Conservation (phyloP, 257 asterid genomes). For the Lycium ferocissimum region DNA sequence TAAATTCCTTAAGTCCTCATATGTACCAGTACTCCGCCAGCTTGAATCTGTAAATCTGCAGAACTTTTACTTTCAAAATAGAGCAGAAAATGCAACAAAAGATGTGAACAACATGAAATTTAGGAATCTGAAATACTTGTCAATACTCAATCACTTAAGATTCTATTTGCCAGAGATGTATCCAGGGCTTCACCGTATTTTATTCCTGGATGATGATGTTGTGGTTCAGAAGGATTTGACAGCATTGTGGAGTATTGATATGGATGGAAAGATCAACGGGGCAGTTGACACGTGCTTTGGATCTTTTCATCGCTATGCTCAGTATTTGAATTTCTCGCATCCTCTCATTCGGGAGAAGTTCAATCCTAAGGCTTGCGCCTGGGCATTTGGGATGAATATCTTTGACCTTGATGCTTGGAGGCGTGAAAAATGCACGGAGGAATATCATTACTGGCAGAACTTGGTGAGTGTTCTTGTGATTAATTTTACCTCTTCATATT, state of each 20-base stretch:
- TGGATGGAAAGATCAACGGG: slow-evolving; percentile 44
- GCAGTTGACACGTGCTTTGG: slow-evolving; percentile 88
- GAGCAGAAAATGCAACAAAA: slow-evolving; percentile 70
- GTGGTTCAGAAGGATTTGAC: slow-evolving; percentile 44
- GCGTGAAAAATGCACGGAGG: slow-evolving; percentile 66
- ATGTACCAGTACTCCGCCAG: slow-evolving; percentile 73
- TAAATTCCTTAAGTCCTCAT: slow-evolving; percentile 68
- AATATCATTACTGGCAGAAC: slow-evolving; percentile 62
- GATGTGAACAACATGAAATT: slow-evolving; percentile 67
- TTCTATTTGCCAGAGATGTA: slow-evolving; percentile 65
- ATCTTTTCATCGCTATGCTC: slow-evolving; percentile 42
- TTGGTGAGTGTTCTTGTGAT: slow-evolving; percentile 48
- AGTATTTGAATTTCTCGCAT: slow-evolving; percentile 71
- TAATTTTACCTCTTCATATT: neutral
- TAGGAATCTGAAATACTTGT: slow-evolving; percentile 73
- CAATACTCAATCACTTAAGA: slow-evolving; percentile 75
- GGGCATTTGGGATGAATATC: slow-evolving; percentile 52
- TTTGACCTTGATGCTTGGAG: slow-evolving; percentile 90
- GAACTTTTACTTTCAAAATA: slow-evolving; percentile 71
- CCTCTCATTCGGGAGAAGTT: slow-evolving; percentile 78
- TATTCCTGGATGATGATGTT: slow-evolving; percentile 84
- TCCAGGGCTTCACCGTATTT: slow-evolving; percentile 56
- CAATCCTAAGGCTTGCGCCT: slow-evolving; percentile 78
- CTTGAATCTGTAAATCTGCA: slow-evolving; percentile 53
- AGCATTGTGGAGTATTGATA: slow-evolving; percentile 70